Evolutionary conservation across 805 yeast species (phyloP).

Genomic region (Maudiozyma pseudohumilis): DNA sequence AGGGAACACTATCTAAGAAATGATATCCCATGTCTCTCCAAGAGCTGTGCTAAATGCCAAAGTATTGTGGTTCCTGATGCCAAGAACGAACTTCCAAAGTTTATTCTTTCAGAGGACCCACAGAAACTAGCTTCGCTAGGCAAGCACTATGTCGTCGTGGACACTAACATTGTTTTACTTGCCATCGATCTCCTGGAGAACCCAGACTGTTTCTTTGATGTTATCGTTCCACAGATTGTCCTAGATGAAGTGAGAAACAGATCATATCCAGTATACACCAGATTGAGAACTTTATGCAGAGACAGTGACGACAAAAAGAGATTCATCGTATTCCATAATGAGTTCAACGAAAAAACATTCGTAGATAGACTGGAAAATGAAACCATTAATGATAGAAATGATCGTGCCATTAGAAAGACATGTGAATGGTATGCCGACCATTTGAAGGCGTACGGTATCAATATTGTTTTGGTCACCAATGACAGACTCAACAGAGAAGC

Average conservation of each 20-base stretch:
- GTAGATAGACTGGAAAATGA: slow-evolving; percentile 54
- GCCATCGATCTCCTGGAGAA: slow-evolving; percentile 87
- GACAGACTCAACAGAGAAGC: slow-evolving; percentile 57
- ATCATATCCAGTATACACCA: slow-evolving; percentile 78
- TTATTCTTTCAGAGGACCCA: slow-evolving; percentile 60
- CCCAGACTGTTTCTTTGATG: slow-evolving; percentile 69
- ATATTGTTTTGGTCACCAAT: slow-evolving; percentile 58
- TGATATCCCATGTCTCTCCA: slow-evolving; percentile 87
- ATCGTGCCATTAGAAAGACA: slow-evolving; percentile 73
- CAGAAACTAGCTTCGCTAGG: slow-evolving; percentile 39
- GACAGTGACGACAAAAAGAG: slow-evolving; percentile 50
- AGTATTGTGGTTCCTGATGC: slow-evolving; percentile 47
- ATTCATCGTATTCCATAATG: slow-evolving; percentile 87
- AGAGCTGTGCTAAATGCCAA: slow-evolving; percentile 54
- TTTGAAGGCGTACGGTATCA: slow-evolving; percentile 36
- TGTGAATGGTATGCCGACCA: slow-evolving; percentile 67
- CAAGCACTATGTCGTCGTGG: slow-evolving; percentile 75
- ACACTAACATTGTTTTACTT: slow-evolving; percentile 78
- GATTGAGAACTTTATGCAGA: slow-evolving; percentile 69
- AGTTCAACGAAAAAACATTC: slow-evolving; percentile 66
- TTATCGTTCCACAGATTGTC: slow-evolving; percentile 89
- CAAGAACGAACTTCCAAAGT: slow-evolving; percentile 52
- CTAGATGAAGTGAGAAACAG: slow-evolving; percentile 85
- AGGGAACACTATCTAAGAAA: slow-evolving; percentile 88
- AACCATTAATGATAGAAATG: slow-evolving; percentile 80